Base-by-base conservation (phyloP, 2,329 filamentous ascomycete species). In the Epichloe gansuensis region DNA sequence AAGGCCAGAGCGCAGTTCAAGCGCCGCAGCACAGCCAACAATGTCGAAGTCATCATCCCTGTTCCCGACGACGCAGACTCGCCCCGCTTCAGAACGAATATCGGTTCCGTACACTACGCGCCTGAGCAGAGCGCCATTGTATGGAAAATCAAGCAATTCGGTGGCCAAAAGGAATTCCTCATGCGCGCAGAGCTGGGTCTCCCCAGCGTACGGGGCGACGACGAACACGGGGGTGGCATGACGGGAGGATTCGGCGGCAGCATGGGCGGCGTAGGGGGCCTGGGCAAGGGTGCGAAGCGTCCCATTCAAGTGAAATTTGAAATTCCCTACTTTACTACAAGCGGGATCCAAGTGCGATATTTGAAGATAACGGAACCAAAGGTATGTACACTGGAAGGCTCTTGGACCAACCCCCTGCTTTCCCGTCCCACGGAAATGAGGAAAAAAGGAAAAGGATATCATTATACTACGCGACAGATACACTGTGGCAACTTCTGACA, bases 71-170 rank as follows among this genome's bases (percentile, higher is more conserved):
- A 98, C 66, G 93, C 93, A 56, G 93, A 98, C 69, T 89, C 88
- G 2, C 93, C 93, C 11, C 84, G 93, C 45, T 98, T 98, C 80
- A 82, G 93, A 51, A 98, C 93, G 38, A 98, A 97, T 67, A 94
- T 98, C 56, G 93, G 93, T 52, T 89, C 86, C 34, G 93, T 98
- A 12, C 93, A 98, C 72, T 98, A 98, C 67, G 91, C 91, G 4
- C 93, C 93, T 0, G 93, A 98, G 70, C 91, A 95, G 65, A 94
- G 88, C 57, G 91, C 91, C 54, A 98, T 98, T 61, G 87, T 98
- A 49, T 98, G 93, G 93, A 98, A 98, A 76, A 98, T 98, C 69
- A 98, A 98, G 76, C 93, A 98, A 65, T 98, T 98, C 69, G 93
- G 93, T 45, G 93, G 93, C n/a, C 83, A 85, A 61, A 98, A 98